Base-by-base conservation (phyloP, 768 basidiomycete genomes). In the Suillus occidentalis region DNA sequence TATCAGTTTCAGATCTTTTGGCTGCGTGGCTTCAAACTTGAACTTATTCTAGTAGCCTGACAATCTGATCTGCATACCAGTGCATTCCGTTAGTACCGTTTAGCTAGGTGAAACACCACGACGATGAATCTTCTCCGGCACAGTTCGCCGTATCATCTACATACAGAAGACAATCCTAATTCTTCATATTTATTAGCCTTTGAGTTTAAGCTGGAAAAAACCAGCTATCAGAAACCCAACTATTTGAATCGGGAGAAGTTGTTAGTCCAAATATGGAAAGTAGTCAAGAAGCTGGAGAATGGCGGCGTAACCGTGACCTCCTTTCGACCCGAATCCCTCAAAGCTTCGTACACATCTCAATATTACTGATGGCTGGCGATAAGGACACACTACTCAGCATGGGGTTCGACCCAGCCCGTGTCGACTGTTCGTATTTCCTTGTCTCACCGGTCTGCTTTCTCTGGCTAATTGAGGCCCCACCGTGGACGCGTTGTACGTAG, bases 391-490 rank as follows among this genome's bases (percentile, higher is more conserved):
- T 98, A 40, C 71, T 94, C 13, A 81, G 84, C 25, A 95, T 97
- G 92, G 95, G 95, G 14, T 97, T 97, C 69, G 91, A 95, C 66
- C 73, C 84, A 28, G 85, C 87, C 18, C 86, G 95, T 65, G 88
- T 97, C 53, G 93, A 95, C 71, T 97, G 95, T 96, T 70, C 72
- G 91, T 78, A 39, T 66, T 50, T 50, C 63, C 67, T 60, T 60
- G 68, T 22, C 34, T 58, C 37, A 59, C 47, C 18, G 8, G 66
- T 55, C 59, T 8, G 22, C 50, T 25, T 49, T 36, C 31, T 60
- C 55, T 59, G 34, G 14, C 55, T 37, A 50, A 59, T 59, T 40
- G 58, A 42, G 28, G 28, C 40, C 40, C 59, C 22, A 22, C 49
- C 36, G 36, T 39, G 49, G 40, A 56, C 56, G 55, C 31, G 25